Conservation (phyloP, 23 red algal species). For the Agarophyton chilense region DNA sequence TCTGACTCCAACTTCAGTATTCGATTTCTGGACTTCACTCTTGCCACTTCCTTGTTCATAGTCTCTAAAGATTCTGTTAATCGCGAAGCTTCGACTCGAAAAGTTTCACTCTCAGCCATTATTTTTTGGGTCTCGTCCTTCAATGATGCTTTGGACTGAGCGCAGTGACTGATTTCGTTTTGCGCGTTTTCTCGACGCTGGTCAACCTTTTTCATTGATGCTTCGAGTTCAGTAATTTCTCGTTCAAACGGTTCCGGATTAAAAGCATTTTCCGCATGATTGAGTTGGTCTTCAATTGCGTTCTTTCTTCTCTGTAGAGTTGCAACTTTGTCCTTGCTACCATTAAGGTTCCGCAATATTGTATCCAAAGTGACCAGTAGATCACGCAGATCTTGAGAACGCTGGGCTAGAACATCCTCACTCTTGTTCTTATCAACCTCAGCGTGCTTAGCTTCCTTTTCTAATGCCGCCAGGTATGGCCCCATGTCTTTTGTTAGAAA, state of each 20-base stretch:
- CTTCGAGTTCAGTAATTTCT: constrained; percentile 35
- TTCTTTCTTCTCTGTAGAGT: constrained; percentile 35
- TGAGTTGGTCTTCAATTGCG: constrained; percentile 33
- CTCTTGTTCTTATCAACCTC: not conserved
- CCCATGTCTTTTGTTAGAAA: constrained; percentile 55
- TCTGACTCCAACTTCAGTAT: constrained; percentile 10
- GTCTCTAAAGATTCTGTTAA: constrained; percentile 4
- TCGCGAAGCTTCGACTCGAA: not conserved
- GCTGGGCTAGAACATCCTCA: not conserved
- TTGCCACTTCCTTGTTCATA: constrained; percentile 5
- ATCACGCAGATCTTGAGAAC: not conserved
- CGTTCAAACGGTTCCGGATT: constrained; percentile 57
- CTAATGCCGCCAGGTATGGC: constrained; percentile 37
- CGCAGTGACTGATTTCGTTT: not conserved
- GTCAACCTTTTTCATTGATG: not conserved
- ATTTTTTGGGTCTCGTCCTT: constrained; percentile 1
- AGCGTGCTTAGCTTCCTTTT: constrained; percentile 10
- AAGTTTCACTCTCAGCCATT: constrained; percentile 3
- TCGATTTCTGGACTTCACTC: constrained; percentile 38
- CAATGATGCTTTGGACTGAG: constrained; percentile 11
- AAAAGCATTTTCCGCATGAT: constrained; percentile 60
- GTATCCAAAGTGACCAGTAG: not conserved
- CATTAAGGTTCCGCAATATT: not conserved
- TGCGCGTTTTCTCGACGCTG: not conserved
- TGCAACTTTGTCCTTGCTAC: not conserved